A percentile compares a stretch with the other conserved stretches of the same genome.
Evolutionary conservation across 495 filamentous ascomycete genomes (phyloP).

Genomic region (Podospora comata): DNA sequence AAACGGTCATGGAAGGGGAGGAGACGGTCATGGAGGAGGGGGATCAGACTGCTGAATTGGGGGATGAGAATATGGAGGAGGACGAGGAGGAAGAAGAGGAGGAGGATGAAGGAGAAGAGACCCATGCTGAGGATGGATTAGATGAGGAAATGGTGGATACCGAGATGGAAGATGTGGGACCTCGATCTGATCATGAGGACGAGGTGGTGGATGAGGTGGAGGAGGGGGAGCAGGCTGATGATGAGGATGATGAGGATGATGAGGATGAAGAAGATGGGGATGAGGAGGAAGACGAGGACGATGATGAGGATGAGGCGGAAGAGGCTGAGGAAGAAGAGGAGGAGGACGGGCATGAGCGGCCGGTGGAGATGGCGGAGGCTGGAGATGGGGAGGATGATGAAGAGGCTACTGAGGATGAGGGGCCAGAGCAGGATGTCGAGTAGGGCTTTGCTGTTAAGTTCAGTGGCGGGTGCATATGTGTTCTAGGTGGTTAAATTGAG

Average conservation of each 20-base stretch:
- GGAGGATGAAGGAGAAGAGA: conserved; percentile 22
- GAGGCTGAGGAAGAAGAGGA: conserved; percentile 23
- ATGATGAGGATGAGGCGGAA: conserved; percentile 21
- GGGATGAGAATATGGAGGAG: conserved; percentile 26
- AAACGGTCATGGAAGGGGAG: conserved; percentile 24
- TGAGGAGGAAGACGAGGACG: conserved; percentile 21
- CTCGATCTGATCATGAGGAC: conserved; percentile 7
- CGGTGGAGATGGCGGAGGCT: not conserved
- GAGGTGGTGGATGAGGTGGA: conserved; percentile 17
- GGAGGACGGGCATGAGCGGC: conserved; percentile 8
- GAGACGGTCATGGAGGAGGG: conserved; percentile 20
- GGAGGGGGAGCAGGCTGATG: conserved; percentile 33
- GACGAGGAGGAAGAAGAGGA: conserved; percentile 13
- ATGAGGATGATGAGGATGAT: conserved; percentile 22
- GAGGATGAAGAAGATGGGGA: conserved; percentile 24
- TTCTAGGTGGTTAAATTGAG: no score
- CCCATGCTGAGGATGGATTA: not conserved
- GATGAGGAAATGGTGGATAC: conserved; percentile 11
- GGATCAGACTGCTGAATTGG: conserved; percentile 26
- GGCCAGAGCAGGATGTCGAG: conserved; percentile 14
- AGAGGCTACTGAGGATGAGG: conserved; percentile 13
- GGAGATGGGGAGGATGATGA: conserved; percentile 6
- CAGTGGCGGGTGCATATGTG: no score
- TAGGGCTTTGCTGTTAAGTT: not conserved
- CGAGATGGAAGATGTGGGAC: conserved; percentile 11